A percentile compares a stretch with the other conserved stretches of the same genome.
Evolutionary conservation across 2,329 filamentous ascomycete species (phyloP).

Genomic region (Cryphonectria radicalis): DNA sequence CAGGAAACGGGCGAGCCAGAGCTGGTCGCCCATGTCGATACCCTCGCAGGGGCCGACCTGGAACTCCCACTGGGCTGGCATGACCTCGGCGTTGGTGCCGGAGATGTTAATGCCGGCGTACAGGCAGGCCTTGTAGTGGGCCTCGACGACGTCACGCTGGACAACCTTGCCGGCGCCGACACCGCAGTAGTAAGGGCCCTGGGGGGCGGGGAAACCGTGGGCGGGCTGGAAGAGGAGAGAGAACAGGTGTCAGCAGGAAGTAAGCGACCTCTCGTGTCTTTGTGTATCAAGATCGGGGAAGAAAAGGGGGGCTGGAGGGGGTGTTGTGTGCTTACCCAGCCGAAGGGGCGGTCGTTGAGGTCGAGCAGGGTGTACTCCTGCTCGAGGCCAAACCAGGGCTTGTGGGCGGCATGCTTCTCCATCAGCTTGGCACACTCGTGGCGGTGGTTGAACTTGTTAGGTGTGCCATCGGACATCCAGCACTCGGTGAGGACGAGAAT

Average conservation of each 20-base stretch:
- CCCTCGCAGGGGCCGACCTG: conserved; percentile 90
- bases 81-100: conserved; percentile 98
- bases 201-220: conserved; percentile 86
- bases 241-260: neutral
- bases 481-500: conserved; percentile 93
- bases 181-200: conserved; percentile 98
- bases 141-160: conserved; percentile 96
- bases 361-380: conserved; percentile 97
- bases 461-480: conserved; percentile 90
- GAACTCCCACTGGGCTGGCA: conserved; percentile 98
- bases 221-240: conserved; percentile 51
- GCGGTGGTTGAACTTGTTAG: conserved; percentile 99
- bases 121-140: conserved; percentile 84
- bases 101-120: conserved; percentile 92
- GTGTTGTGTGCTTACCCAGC: conserved; percentile 58
- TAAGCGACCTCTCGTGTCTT: neutral
- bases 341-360: conserved; percentile 83
- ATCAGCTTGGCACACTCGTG: conserved; percentile 90
- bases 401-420: conserved; percentile 79
- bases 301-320: neutral
- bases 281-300: neutral
- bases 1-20: conserved; percentile 91
- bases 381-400: conserved; percentile 98
- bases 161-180: conserved; percentile 96
- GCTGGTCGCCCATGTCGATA: conserved; percentile 88